Evolutionary conservation across 2,329 filamentous ascomycete species (phyloP).

Genomic region (Microascus cirrosus): DNA sequence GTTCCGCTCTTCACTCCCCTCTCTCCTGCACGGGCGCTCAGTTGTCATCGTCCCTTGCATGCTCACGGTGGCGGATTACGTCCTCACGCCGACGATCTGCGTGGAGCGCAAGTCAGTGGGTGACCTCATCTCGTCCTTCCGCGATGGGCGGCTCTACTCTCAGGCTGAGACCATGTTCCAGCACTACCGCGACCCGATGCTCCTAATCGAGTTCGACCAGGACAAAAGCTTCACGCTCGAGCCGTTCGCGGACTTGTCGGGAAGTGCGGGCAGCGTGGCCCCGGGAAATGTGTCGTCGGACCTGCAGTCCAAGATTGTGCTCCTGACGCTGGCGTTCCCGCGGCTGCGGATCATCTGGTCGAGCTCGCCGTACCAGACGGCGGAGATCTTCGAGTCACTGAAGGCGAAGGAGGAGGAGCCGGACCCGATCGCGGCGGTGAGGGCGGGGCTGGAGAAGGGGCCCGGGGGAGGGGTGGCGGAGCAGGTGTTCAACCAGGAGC

Average conservation of each 20-base stretch:
- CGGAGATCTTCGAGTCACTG: slow-evolving; percentile 89
- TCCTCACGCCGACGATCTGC: slow-evolving; percentile 82
- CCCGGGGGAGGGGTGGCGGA: slow-evolving; percentile 3
- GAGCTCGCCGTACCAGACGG: slow-evolving; percentile 85
- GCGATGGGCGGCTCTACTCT: slow-evolving; percentile 80
- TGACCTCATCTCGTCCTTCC: slow-evolving; percentile 85
- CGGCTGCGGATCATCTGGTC: slow-evolving; percentile 89
- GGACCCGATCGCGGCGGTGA: slow-evolving; percentile 77
- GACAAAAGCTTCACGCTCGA: slow-evolving; percentile 96
- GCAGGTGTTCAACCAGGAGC: slow-evolving; percentile 60
- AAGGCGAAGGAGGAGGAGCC: slow-evolving; percentile 87
- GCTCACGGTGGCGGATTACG: slow-evolving; percentile 93
- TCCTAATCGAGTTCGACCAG: slow-evolving; percentile 95
- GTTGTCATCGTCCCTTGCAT: slow-evolving; percentile 90
- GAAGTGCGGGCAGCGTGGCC: slow-evolving; percentile 51
- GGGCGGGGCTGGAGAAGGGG: slow-evolving; percentile 55
- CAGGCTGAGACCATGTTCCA: slow-evolving; percentile 92
- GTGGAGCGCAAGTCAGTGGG: slow-evolving; percentile 89
- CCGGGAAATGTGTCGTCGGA: slow-evolving; percentile 53
- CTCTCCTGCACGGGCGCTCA: slow-evolving; percentile 76
- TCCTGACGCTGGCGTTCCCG: slow-evolving; percentile 87
- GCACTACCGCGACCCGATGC: slow-evolving; percentile 80
- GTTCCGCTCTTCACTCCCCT: slow-evolving; percentile 86
- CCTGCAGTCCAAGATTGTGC: slow-evolving; percentile 81
- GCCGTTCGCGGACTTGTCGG: slow-evolving; percentile 57